Evolutionary conservation across 1,284 basidiomycete genomes (phyloP), one percentile per base, ranked within the genome.

Genomic region (Fomitopsis palustris): DNA sequence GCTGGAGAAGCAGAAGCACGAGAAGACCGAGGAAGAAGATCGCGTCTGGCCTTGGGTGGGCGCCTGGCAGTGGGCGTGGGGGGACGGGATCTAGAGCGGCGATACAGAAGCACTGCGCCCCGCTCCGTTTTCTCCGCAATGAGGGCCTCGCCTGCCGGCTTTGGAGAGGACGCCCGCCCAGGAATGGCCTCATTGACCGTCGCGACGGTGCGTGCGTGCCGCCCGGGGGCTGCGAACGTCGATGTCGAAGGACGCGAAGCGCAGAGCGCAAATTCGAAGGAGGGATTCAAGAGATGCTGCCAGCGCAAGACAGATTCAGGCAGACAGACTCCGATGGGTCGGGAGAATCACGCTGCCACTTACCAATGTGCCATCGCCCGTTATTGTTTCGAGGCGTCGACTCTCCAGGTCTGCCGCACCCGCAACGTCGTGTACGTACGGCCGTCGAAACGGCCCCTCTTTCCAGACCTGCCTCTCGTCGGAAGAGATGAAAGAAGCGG

Each of bases 31-130:
- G 14, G 27, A 16, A 47, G 25, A 29, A 47, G 45, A 47, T 47
- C 45, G 45, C 21, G 45, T 27, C 45, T 47, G 25, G 19, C 25
- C 21, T 16, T 47, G 23, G 42, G 21, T 23, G 23, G 45, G 45
- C 45, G 45, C 45, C 25, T 29, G 45, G 23, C 25, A 12, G 9
- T 21, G 45, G 45, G 45, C 25, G 45, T 25, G 45, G 45, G 38
- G 12, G 45, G 45, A 47, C 27, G 45, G 45, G 45, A 47, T 47
- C 45, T 47, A 47, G 45, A 47, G 45, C 45, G 45, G 45, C 45
- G 45, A 47, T 47, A 47, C 43, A 45, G 43, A 45, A 45, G 43
- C 43, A 12, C 7, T 45, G 8, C 43, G 23, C 45, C 45, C 45
- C 45, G 42, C 45, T 47, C 45, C 45, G 25, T 47, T 27, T 9